phyloP scores from a whole-genome alignment of 176 grass and related monocot species.

The Oropetium thomaeum region DNA sequence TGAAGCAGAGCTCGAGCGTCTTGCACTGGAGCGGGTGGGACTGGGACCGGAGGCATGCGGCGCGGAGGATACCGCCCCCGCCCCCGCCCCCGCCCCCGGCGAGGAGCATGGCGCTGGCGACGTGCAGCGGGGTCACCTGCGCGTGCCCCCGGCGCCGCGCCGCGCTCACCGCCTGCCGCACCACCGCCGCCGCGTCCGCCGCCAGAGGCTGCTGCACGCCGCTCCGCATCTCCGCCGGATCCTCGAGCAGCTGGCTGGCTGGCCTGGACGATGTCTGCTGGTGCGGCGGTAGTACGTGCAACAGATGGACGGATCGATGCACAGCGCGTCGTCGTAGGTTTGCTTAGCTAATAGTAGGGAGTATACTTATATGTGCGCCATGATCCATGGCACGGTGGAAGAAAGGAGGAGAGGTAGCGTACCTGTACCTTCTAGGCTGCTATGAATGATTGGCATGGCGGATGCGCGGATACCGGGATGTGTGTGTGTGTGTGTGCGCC shows the following conservation, averaged over 20 bases:
- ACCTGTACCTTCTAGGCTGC: not conserved
- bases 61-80: too few relatives aligned
- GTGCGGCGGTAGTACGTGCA: not conserved
- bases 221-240: conserved; percentile 43
- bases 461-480: not conserved
- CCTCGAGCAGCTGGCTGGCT: not conserved
- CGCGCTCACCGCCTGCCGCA: conserved; percentile 62
- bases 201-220: conserved; percentile 85
- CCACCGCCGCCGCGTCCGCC: conserved; percentile 60
- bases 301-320: not conserved
- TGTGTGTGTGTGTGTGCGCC: too few relatives aligned
- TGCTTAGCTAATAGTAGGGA: too few relatives aligned
- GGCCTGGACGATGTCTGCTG: too few relatives aligned
- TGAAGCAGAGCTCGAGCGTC: conserved; percentile 93
- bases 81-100: not conserved
- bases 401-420: too few relatives aligned
- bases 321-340: not conserved
- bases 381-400: not conserved
- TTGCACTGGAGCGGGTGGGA: conserved; percentile 87
- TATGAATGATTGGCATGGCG: not conserved
- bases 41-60: conserved; percentile 77
- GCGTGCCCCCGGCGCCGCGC: conserved; percentile 76
- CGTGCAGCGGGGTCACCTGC: conserved; percentile 92
- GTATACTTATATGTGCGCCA: not conserved
- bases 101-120: conserved; percentile 75